Evolutionary conservation across 768 basidiomycete genomes (phyloP).

Genomic region (Nidularia pulvinata): DNA sequence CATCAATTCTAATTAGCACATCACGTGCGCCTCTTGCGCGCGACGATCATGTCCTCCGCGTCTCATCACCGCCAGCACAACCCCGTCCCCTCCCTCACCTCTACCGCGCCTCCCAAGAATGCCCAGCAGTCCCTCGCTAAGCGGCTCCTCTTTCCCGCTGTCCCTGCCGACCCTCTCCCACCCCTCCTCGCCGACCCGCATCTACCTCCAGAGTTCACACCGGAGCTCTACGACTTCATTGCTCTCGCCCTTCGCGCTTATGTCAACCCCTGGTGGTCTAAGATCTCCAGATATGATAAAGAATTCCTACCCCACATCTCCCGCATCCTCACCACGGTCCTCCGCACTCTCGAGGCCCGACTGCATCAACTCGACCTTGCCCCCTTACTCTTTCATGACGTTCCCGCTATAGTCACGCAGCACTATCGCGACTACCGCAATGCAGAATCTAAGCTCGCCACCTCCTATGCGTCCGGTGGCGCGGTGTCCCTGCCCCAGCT

Average conservation of each 20-base stretch:
- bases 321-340: constrained; percentile 51
- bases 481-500: constrained; percentile 61
- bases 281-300: constrained; percentile 80
- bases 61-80: constrained; percentile 23
- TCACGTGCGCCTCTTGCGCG: not conserved
- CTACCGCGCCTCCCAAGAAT: constrained; percentile 14
- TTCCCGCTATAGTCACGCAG: constrained; percentile 68
- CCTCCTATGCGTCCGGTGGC: constrained; percentile 72
- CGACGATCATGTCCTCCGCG: not conserved
- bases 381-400: constrained; percentile 56
- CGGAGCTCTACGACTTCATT: constrained; percentile 77
- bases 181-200: constrained; percentile 50
- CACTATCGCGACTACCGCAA: constrained; percentile 81
- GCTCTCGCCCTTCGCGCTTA: constrained; percentile 80
- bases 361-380: constrained; percentile 54
- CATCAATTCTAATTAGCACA: not conserved
- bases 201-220: constrained; percentile 54
- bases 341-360: constrained; percentile 62
- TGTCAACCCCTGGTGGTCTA: constrained; percentile 87
- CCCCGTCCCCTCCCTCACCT: constrained; percentile 10
- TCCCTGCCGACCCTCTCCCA: constrained; percentile 34
- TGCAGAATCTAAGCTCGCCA: constrained; percentile 57
- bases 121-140: constrained; percentile 38
- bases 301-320: constrained; percentile 60
- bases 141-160: constrained; percentile 66